Evolutionary conservation across 495 filamentous ascomycete genomes (phyloP), one percentile per base, ranked within the genome.

Genomic region (Aspergillus kassunensis): DNA sequence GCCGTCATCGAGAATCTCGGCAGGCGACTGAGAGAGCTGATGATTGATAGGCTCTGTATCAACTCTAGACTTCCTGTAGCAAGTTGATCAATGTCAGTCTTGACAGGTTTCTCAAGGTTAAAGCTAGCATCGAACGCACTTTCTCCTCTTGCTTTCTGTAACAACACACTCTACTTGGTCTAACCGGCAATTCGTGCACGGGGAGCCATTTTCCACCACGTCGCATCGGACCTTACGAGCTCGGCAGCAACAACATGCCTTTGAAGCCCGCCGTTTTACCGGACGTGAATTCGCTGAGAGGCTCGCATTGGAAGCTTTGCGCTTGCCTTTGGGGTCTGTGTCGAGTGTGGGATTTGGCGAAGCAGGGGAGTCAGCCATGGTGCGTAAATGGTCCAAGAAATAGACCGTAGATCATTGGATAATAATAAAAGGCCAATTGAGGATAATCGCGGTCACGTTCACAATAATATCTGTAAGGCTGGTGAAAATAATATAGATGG

Each of bases 171-270:
- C 86, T 46, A 95, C 89, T 57, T 89, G 84, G 66, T 96, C 91
- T 68, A 90, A 75, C 23, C 88, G 79, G 72, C 91, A 96, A 71
- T 95, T 96, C 16, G 86, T 89, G 65, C 91, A 96, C 5, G 91
- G 91, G 23, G 85, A 82, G 29, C 87, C 87, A 69, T 85, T 85
- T 58, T 95, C 89, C 37, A 91, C 88, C 53, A 95, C 91, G 73
- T 96, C 89, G 72, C 91, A 96, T 41, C 91, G 79, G n/a, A 96
- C 91, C 67, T 96, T 96, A 58, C 91, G 83, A 20, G 87, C 80
- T 47, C 91, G 79, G 62, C 91, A 96, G 57, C 85, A 88, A 57
- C 88, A 86, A 63, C 91, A 96, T 19, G 91, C 91, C 48, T 91
- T 87, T 6, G 90, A 87, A 3, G 91, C 91, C 56, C 91, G 79